Conservation (phyloP, 2,329 filamentous ascomycete species). For the Colletotrichum zoysiae region DNA sequence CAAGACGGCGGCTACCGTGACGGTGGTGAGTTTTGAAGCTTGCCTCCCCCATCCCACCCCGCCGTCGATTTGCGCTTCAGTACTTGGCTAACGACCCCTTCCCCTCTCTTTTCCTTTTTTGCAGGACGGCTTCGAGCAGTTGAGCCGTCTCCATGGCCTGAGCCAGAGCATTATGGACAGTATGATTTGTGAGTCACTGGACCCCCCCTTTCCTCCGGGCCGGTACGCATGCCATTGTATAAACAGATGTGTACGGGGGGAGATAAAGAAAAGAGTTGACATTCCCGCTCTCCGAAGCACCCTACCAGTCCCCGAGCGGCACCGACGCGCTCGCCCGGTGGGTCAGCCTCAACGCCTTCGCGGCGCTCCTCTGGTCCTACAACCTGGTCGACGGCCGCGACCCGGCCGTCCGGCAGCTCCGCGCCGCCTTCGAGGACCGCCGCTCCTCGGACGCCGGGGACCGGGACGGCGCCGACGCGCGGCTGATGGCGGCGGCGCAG, state of each 20-base stretch:
- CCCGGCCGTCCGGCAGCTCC: constrained; percentile 38
- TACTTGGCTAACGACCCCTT: not conserved
- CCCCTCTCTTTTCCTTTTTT: not conserved
- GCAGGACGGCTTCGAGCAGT: constrained; percentile 36
- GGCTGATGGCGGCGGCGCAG: constrained; percentile 34
- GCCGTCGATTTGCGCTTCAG: fast-evolving
- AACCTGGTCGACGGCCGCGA: constrained; percentile 38
- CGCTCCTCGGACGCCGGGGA: constrained; percentile 22
- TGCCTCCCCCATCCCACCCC: no score
- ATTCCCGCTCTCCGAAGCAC: constrained; percentile 1
- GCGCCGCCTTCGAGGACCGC: constrained; percentile 40
- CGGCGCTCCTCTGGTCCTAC: constrained; percentile 41
- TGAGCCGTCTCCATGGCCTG: constrained; percentile 29
- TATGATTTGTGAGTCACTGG: constrained; percentile 28
- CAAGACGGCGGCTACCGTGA: constrained; percentile 29
- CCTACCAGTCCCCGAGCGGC: not conserved
- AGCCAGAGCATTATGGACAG: constrained; percentile 17
- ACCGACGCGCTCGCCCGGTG: constrained; percentile 14
- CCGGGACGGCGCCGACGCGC: constrained; percentile 23
- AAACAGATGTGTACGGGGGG: not conserved
- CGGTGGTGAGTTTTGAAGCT: constrained; percentile 7
- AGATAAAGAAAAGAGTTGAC: not conserved
- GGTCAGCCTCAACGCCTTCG: constrained; percentile 40
- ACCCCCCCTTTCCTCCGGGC: not conserved
- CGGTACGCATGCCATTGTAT: not conserved